phyloP scores from a whole-genome alignment of 768 basidiomycete genomes.

The Auriculariales sp. region DNA sequence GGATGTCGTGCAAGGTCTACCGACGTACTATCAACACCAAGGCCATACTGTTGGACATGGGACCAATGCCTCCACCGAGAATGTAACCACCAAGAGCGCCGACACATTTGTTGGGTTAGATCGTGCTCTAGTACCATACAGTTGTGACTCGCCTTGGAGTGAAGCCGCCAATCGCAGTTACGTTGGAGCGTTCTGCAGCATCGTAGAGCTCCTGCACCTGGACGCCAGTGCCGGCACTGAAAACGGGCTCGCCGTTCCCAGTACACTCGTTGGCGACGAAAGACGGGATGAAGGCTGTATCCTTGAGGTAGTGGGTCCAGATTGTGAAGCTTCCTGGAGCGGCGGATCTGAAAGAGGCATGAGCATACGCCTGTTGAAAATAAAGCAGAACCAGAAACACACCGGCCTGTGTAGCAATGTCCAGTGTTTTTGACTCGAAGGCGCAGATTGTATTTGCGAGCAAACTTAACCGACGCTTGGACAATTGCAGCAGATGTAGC shows the following conservation, averaged over 20 bases:
- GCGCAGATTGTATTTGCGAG: not conserved
- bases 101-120: not conserved
- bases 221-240: not conserved
- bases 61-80: not conserved
- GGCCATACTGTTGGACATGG: conserved; percentile 1
- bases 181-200: not conserved
- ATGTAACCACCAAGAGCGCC: not conserved
- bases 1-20: not conserved
- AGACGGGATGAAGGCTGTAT: not conserved
- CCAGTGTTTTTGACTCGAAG: not conserved
- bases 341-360: not conserved
- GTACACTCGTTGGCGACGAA: not conserved
- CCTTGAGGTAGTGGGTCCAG: not conserved
- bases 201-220: not conserved
- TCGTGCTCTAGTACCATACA: not conserved
- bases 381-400: no score
- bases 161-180: not conserved
- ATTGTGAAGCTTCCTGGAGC: not conserved
- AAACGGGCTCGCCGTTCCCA: not conserved
- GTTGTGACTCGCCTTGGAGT: not conserved
- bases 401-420: not conserved
- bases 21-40: not conserved
- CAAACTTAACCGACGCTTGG: not conserved
- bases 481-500: not conserved
- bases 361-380: not conserved